These are phyloP conservation scores for Shiraia sp. DNA, from an alignment of 2,329 filamentous ascomycete species.

Conservation along the genomic window DNA sequence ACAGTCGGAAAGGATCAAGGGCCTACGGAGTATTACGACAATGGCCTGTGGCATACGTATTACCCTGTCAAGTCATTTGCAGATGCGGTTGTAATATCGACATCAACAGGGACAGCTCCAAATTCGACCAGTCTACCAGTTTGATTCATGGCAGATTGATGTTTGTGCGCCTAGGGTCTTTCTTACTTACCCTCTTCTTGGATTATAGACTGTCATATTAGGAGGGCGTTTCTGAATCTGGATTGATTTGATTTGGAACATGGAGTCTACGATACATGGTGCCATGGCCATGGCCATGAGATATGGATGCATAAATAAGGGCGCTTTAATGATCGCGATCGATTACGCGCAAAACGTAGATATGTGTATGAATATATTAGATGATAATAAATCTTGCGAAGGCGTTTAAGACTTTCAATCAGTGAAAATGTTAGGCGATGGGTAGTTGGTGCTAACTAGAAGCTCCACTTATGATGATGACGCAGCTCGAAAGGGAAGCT, in stretches of 20 bases:
- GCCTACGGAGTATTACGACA: constrained; percentile 48
- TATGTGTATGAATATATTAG: constrained; percentile 3
- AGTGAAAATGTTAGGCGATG: no score
- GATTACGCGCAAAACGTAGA: not conserved
- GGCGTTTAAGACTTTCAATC: no score
- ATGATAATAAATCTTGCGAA: no score
- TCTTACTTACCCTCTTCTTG: no score
- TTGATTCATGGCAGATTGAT: constrained; percentile 7
- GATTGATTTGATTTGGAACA: no score
- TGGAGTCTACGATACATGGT: no score
- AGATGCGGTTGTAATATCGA: constrained; percentile 9
- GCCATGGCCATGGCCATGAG: no score
- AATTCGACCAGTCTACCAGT: constrained; percentile 3
- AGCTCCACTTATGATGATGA: constrained; percentile 23
- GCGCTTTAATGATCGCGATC: not conserved
- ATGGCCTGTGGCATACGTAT: constrained; percentile 51
- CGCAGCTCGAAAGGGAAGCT: constrained; percentile 29
- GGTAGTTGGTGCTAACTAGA: no score
- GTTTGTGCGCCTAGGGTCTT: not conserved
- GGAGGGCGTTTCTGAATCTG: not conserved
- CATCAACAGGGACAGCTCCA: constrained; percentile 9
- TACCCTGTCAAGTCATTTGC: constrained; percentile 45
- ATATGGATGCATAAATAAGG: not conserved
- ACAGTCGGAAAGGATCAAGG: constrained; percentile 28
- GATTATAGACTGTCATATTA: no score